Evolutionary conservation across 352 stramenopile genomes (phyloP), one percentile per base, ranked within the genome.

Genomic region (Phytophthora litchii): DNA sequence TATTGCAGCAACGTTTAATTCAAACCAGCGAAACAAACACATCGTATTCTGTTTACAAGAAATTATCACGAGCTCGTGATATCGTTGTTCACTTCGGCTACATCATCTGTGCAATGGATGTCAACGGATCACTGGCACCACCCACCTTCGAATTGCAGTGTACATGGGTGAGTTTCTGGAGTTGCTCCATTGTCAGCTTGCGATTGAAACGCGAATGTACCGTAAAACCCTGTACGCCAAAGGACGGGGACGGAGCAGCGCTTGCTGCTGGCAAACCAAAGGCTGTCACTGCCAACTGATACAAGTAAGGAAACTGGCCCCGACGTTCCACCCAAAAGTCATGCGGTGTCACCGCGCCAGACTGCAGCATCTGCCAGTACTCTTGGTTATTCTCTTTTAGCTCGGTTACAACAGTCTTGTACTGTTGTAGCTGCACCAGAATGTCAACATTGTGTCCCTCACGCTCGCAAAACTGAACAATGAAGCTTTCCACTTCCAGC

Each of bases 271-370:
- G 74, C 42, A 90, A 57, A 13, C 70, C 68, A 34, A 88, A 90
- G 14, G 88, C 73, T 6, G 76, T 57, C 54, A 65, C 72, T 23
- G 80, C 80, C 23, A 90, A 59, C 47, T 87, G 71, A 50, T 90
- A 72, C 27, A 90, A 61, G 32, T 84, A 67, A 13, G 76, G 76
- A 40, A 86, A 87, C 52, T 88, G 76, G 0, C 53, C 41, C 17
- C 56, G 76, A 12, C 70, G 74, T 52, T 88, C 74, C 17, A 70
- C 55, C 80, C 80, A 90, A 48, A 90, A 90, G 21, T 88, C 76
- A 36, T 68, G 74, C 13, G 76, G 68, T 16, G 63, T 54, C 27
- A 88, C 67, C 16, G 80, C 66, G 1, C 76, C 74, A 7, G 75
- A 70, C 21, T 67, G 57, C 21, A 90, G 44, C 50, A 83, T 42